Evolutionary conservation across 345 rosid species (phyloP).

Genomic region (Syzygium oleosum): DNA sequence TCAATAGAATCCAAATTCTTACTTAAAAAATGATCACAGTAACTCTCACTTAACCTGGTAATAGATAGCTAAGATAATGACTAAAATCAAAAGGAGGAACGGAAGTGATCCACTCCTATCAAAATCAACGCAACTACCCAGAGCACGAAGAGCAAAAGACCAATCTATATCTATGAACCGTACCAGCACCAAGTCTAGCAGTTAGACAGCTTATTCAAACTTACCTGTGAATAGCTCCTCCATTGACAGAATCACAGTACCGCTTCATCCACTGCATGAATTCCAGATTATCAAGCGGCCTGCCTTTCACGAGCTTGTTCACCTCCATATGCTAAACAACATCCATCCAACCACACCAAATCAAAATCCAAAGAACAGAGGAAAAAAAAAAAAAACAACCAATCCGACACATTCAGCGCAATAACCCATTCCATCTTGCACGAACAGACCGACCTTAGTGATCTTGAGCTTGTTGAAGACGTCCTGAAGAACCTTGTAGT

Average conservation of each 20-base stretch:
- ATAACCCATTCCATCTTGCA: not conserved
- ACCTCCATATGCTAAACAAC: slow-evolving; percentile 71
- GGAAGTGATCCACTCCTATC: not conserved
- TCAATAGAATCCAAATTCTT: not conserved
- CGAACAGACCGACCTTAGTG: slow-evolving; percentile 52
- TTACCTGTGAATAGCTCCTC: slow-evolving; percentile 50
- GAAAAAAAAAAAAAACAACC: not conserved
- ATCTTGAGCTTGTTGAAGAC: slow-evolving; percentile 94
- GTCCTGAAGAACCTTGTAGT: slow-evolving; percentile 93
- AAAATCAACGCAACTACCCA: not conserved
- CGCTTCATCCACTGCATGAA: slow-evolving; percentile 99
- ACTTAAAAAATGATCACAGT: not conserved
- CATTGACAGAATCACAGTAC: slow-evolving; percentile 80
- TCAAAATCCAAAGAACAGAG: not conserved
- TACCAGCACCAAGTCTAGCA: not conserved
- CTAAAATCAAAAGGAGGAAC: not conserved
- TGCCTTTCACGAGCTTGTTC: slow-evolving; percentile 84
- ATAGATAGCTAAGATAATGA: not conserved
- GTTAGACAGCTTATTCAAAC: not conserved
- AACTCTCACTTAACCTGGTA: not conserved
- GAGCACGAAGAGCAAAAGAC: not conserved
- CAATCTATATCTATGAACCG: not conserved
- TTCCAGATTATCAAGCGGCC: slow-evolving; percentile 96
- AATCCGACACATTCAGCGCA: not conserved
- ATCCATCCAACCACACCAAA: not conserved